phyloP scores from a whole-genome alignment of 2,329 filamentous ascomycete species.

The Ceratocystis papillata region DNA sequence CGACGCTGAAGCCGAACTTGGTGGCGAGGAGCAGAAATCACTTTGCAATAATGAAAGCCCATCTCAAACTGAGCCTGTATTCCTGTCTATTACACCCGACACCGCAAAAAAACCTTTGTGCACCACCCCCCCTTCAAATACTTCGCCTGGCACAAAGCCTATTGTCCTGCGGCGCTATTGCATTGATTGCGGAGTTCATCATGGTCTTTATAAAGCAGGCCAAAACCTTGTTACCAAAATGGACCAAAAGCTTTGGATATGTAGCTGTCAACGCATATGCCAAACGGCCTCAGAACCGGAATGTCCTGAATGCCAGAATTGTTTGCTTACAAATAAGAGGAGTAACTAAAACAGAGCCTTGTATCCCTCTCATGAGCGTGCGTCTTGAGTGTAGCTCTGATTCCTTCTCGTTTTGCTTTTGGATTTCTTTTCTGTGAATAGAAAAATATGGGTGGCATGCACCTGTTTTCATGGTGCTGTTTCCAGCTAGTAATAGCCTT shows the following conservation, averaged over 20 bases:
- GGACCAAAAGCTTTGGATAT: constrained; percentile 35
- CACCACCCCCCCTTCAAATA: background rate
- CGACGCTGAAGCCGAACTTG: background rate
- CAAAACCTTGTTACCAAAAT: constrained; percentile 34
- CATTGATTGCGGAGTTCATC: constrained; percentile 35
- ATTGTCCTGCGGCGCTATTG: constrained; percentile 35
- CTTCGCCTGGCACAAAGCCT: constrained; percentile 9
- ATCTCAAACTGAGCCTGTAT: background rate
- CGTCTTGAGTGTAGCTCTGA: background rate
- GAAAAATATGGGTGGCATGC: background rate
- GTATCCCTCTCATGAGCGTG: background rate
- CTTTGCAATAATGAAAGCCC: too few relatives aligned
- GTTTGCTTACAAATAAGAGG: too few relatives aligned
- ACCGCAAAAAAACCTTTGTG: background rate
- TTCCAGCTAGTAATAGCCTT: background rate
- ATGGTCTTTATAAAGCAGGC: constrained; percentile 33
- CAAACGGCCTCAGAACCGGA: constrained; percentile 32
- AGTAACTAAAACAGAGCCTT: too few relatives aligned
- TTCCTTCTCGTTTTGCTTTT: background rate
- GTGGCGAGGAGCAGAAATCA: background rate
- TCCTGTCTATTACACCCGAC: background rate
- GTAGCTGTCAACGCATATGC: constrained; percentile 33
- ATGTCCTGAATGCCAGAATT: constrained; percentile 33
- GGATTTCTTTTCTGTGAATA: background rate
- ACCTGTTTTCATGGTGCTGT: background rate